A percentile compares a stretch with the other conserved stretches of the same genome.
These are phyloP conservation scores for Stachybotrys chlorohalonatus DNA, from an alignment of 2,329 filamentous ascomycete species.

Conservation along the genomic window DNA sequence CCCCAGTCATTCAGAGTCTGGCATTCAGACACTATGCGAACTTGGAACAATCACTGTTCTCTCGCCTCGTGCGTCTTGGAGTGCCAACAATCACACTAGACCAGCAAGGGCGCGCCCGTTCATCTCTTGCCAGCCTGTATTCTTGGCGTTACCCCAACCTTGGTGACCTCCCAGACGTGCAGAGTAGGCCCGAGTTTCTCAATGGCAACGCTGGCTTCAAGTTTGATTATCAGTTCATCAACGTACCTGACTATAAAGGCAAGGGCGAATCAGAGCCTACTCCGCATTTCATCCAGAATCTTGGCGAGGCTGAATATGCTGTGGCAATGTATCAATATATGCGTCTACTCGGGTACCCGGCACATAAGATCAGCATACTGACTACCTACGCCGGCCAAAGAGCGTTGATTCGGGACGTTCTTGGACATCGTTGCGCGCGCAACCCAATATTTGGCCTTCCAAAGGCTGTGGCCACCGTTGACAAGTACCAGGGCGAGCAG, in stretches of 20 bases:
- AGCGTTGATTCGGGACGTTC: slow-evolving; percentile 79
- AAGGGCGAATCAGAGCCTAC: slow-evolving; percentile 81
- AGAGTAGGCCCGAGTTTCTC: slow-evolving; percentile 60
- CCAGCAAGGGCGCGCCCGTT: slow-evolving; percentile 83
- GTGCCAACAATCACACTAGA: slow-evolving; percentile 88
- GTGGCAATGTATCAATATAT: slow-evolving; percentile 97
- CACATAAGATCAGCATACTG: slow-evolving; percentile 73
- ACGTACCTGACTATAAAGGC: slow-evolving; percentile 89
- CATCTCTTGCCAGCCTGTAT: slow-evolving; percentile 82
- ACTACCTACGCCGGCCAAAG: slow-evolving; percentile 90
- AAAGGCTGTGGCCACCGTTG: slow-evolving; percentile 84
- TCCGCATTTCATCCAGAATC: slow-evolving; percentile 91
- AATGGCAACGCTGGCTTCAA: slow-evolving; percentile 84
- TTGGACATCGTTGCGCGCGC: slow-evolving; percentile 72
- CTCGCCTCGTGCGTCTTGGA: slow-evolving; percentile 78
- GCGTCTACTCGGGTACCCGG: slow-evolving; percentile 88
- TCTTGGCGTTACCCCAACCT: slow-evolving; percentile 84
- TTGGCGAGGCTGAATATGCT: slow-evolving; percentile 94
- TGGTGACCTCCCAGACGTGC: slow-evolving; percentile 68
- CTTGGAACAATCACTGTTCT: slow-evolving; percentile 91
- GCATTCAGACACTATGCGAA: slow-evolving; percentile 94
- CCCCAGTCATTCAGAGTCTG: slow-evolving; percentile 86
- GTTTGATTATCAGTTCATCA: slow-evolving; percentile 94
- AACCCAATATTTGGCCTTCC: slow-evolving; percentile 84
- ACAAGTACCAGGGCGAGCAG: slow-evolving; percentile 98